phyloP scores from a whole-genome alignment of 805 yeast species.

The Cyberlindnera xylosilytica region DNA sequence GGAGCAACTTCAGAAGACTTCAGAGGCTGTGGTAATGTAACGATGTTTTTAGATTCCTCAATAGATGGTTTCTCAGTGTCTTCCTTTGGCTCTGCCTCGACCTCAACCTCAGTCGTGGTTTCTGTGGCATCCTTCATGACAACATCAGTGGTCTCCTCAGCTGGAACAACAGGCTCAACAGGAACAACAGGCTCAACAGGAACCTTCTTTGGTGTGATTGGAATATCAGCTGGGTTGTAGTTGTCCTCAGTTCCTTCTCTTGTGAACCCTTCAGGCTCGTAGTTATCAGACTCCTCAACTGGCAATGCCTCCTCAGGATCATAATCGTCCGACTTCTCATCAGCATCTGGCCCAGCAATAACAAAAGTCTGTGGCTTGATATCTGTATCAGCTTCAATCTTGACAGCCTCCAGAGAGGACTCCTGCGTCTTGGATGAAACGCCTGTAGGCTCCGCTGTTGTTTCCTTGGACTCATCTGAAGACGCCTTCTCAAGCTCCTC shows the following conservation, averaged over 20 bases:
- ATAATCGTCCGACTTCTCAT: conserved; percentile 18
- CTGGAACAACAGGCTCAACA: background rate
- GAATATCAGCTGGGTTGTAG: background rate
- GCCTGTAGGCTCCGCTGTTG: conserved; percentile 9
- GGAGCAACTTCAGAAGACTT: conserved; percentile 19
- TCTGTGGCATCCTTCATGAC: conserved; percentile 10
- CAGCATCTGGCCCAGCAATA: background rate
- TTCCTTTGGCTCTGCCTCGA: background rate
- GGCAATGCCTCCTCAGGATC: conserved; percentile 10
- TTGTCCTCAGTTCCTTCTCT: background rate
- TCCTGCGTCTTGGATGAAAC: background rate
- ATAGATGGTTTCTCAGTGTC: background rate
- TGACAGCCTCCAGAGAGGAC: background rate
- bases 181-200: background rate
- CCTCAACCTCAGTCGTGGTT: background rate
- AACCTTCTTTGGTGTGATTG: background rate
- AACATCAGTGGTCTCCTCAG: conserved; percentile 5
- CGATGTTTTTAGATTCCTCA: background rate
- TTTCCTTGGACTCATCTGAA: conserved; percentile 10
- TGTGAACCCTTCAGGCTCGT: conserved; percentile 4
- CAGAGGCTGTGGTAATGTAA: conserved; percentile 8
- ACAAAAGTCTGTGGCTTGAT: conserved; percentile 4
- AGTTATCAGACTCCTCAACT: conserved; percentile 5
- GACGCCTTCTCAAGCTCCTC: conserved; percentile 15
- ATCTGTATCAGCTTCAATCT: background rate